phyloP scores from a whole-genome alignment of 2,329 filamentous ascomycete species.

The Sporothrix brunneoviolacea region DNA sequence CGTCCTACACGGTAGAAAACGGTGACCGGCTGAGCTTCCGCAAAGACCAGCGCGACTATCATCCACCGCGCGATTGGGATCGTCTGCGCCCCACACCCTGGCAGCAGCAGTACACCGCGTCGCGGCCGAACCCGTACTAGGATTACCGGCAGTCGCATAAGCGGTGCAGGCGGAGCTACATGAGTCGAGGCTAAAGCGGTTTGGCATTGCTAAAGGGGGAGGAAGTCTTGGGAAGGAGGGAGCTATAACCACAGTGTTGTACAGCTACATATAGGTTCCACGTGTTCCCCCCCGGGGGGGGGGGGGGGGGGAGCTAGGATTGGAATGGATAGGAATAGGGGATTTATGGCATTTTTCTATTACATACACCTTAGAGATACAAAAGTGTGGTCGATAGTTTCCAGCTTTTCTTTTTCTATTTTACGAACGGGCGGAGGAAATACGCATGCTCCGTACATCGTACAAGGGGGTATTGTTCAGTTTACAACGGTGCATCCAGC shows the following conservation, averaged over 20 bases:
- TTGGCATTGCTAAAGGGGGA: background rate
- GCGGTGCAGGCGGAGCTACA: no score
- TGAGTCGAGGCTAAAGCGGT: no score
- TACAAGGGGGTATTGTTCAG: no score
- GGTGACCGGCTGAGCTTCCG: conserved; percentile 22
- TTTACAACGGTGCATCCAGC: no score
- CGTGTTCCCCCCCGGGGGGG: no score
- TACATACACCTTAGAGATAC: background rate
- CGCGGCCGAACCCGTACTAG: conserved; percentile 17
- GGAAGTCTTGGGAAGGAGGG: background rate
- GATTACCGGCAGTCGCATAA: background rate
- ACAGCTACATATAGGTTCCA: no score
- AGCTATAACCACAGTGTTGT: no score
- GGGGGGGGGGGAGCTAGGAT: no score
- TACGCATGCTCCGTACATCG: no score
- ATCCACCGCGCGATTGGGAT: conserved; percentile 19
- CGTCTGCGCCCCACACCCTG: conserved; percentile 19
- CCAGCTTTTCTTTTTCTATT: no score
- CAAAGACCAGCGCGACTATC: conserved; percentile 17
- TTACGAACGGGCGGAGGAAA: background rate
- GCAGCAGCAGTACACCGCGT: conserved; percentile 19
- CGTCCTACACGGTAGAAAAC: conserved; percentile 11
- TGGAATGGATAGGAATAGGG: no score
- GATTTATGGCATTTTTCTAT: background rate
- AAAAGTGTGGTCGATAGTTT: no score